Base-by-base conservation (phyloP, 108 stramenopile genomes). In the Pseudonitzschia multistriata region DNA sequence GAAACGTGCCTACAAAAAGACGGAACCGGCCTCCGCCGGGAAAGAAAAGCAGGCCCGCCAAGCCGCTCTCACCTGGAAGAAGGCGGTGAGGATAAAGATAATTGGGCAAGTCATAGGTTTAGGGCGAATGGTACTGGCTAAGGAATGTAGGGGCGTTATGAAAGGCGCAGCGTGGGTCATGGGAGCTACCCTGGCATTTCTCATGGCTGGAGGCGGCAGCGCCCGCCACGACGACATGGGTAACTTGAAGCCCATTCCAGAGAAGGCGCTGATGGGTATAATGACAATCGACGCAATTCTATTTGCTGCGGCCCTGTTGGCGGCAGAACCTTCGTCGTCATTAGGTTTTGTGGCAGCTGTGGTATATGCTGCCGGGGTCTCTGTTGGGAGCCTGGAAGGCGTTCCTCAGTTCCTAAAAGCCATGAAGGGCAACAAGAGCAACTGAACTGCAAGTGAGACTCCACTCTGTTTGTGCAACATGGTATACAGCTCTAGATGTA, bases 61-160 rank as follows among this genome's bases (percentile, higher is more conserved):
- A 31, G 67, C 67, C 19, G 67, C 67, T 6, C 53, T 50, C 15
- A 55, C 67, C 17, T 68, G 54, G 53, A 21, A 28, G 21, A 54
- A 29, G 14, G 67, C 49, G 19, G 67, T 68, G 0, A 54, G 67
- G 5, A 56, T 68, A 8, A 68, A 68, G 35, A 27, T 68, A 5
- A 31, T 56, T 27, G 67, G 67, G 24, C 67, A 68, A 2, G 30
- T 68, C n/a, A 5, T 59, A 25, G 67, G 67, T n/a, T 31, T 68
- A 0, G 5, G 0, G 4, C 49, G 49, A 37, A 68, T 68, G 67
- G 17, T 37, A 27, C 36, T 49, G 17, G 19, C 67, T 0, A 27
- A 27, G 19, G 14, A 19, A 0, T 0, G 11, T 15, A 25, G 19
- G 4, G 52, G 67, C 15, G 17, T 68, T 6, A 68, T 56, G 67